These are phyloP conservation scores for Cymbopogon citratus DNA, from an alignment of 176 grass and related monocot species.

Conservation along the genomic window DNA sequence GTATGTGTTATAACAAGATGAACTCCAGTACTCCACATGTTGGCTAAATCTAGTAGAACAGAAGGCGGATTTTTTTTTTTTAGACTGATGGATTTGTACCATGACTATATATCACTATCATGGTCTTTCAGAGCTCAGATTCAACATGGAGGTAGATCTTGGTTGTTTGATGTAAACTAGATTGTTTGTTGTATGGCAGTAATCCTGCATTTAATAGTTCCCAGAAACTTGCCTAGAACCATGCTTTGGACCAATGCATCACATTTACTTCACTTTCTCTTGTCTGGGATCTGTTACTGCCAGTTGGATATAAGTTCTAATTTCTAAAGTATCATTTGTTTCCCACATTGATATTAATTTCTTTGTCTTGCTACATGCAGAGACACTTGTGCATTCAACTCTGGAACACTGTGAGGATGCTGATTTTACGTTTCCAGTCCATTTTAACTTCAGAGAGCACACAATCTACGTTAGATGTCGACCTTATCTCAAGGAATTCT, in stretches of 20 bases:
- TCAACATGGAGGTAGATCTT: neutral
- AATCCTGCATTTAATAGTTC: neutral
- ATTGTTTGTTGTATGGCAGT: neutral
- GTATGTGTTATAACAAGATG: neutral
- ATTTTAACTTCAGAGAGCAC: conserved; percentile 87
- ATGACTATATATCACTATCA: neutral
- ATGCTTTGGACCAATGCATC: neutral
- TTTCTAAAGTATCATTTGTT: neutral
- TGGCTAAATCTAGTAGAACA: neutral
- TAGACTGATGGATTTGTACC: neutral
- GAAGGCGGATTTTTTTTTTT: neutral
- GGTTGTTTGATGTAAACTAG: neutral
- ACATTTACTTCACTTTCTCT: neutral
- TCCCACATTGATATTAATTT: neutral
- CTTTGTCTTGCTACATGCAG: conserved; percentile 41
- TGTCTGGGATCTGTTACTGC: neutral
- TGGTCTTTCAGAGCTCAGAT: neutral
- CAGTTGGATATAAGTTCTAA: neutral
- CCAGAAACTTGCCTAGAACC: neutral
- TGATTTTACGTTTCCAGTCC: conserved; percentile 94
- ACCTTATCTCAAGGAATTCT: conserved; percentile 79
- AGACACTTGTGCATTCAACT: conserved; percentile 94
- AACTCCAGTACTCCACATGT: neutral
- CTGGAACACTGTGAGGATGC: conserved; percentile 69
- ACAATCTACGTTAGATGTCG: conserved; percentile 86